phyloP scores from a whole-genome alignment of 257 asterid species.

The Nemophila menziesii region DNA sequence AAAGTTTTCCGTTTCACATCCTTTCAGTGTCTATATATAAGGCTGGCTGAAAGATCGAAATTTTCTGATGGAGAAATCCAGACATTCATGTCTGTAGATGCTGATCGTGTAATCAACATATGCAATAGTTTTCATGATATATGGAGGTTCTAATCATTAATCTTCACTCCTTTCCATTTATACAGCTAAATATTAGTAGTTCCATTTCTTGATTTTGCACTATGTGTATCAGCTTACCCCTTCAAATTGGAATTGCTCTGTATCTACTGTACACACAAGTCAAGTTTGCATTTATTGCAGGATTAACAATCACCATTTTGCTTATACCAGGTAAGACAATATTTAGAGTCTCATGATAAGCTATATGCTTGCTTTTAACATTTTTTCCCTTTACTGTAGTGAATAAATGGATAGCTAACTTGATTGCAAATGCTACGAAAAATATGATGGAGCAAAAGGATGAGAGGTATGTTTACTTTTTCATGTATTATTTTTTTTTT shows the following conservation, averaged over 20 bases:
- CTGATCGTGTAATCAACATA: slow-evolving; percentile 73
- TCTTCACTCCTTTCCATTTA: not conserved
- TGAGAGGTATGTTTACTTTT: slow-evolving; percentile 44
- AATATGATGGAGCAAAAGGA: slow-evolving; percentile 97
- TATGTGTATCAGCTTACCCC: slow-evolving; percentile 69
- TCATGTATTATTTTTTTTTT: not conserved
- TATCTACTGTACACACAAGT: slow-evolving; percentile 81
- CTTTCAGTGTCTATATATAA: slow-evolving; percentile 63
- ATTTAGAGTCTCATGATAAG: not conserved
- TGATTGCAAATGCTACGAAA: slow-evolving; percentile 77
- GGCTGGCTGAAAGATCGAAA: slow-evolving; percentile 81
- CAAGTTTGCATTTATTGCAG: slow-evolving; percentile 86
- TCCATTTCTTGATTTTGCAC: not conserved
- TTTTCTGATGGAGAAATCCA: slow-evolving; percentile 98
- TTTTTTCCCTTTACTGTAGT: slow-evolving; percentile 26
- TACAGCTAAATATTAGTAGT: not conserved
- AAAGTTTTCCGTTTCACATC: slow-evolving; percentile 3
- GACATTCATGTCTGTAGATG: slow-evolving; percentile 97
- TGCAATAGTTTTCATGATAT: slow-evolving; percentile 90
- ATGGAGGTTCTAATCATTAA: slow-evolving; percentile 59
- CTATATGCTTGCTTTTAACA: not conserved
- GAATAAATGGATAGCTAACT: slow-evolving; percentile 94
- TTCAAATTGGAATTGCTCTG: slow-evolving; percentile 88
- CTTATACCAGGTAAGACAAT: slow-evolving; percentile 73
- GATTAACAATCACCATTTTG: slow-evolving; percentile 71